Evolutionary conservation across 139 green algal genomes (phyloP).

Genomic region (Parachlorella kessleri): DNA sequence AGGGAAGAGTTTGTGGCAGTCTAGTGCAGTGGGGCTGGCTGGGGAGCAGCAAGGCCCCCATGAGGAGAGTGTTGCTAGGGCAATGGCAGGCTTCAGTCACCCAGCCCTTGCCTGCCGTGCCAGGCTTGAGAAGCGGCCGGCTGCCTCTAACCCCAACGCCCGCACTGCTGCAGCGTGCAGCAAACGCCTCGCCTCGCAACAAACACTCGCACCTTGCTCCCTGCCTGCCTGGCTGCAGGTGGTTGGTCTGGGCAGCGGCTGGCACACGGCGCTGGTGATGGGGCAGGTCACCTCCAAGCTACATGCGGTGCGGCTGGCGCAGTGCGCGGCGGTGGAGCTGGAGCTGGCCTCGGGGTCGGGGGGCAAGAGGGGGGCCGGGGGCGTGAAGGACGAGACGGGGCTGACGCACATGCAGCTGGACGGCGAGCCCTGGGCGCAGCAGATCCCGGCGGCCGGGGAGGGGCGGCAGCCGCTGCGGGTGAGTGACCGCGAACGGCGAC

Average conservation of each 20-base stretch:
- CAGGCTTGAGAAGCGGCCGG: too few species aligned
- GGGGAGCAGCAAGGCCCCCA: too few species aligned
- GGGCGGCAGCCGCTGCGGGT: background rate
- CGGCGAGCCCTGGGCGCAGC: slow-evolving; percentile 86
- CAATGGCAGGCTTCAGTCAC: too few species aligned
- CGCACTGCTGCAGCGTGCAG: too few species aligned
- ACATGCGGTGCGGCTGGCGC: slow-evolving; percentile 72
- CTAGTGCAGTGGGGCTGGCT: background rate
- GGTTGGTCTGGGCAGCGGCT: slow-evolving; percentile 73
- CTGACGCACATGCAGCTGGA: slow-evolving; percentile 80
- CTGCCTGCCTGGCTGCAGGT: too few species aligned
- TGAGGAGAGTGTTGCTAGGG: too few species aligned
- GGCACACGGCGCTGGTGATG: slow-evolving; percentile 79
- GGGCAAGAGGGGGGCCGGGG: too few species aligned
- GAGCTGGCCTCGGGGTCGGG: slow-evolving; percentile 28
- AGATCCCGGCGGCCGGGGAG: slow-evolving; percentile 48
- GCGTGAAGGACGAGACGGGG: slow-evolving; percentile 8
- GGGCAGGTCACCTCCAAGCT: slow-evolving; percentile 49
- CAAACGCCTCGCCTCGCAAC: too few species aligned
- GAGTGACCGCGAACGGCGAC: background rate
- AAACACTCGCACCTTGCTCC: too few species aligned
- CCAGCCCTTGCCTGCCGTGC: too few species aligned
- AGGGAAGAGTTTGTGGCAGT: background rate
- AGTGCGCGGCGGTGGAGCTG: slow-evolving; percentile 67
- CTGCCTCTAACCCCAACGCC: too few species aligned